Percentiles rank a stretch among this genome's conserved stretches.
These are phyloP conservation scores for Lomentospora prolificans DNA, from an alignment of 2,329 filamentous ascomycete species.

Conservation along the genomic window DNA sequence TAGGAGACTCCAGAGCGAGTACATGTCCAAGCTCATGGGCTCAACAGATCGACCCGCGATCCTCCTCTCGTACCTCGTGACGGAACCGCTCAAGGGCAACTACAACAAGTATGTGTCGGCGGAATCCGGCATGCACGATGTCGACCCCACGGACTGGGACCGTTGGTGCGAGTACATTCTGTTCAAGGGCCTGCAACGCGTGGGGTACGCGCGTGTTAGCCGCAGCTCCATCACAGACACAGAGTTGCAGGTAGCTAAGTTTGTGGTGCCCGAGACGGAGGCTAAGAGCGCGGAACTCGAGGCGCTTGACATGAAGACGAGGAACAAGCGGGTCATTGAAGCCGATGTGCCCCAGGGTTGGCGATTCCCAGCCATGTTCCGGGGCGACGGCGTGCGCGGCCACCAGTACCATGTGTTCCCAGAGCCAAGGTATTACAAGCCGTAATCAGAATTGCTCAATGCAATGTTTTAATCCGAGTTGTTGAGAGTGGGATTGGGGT, in stretches of 20 bases:
- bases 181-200: slow-evolving; percentile 77
- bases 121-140: slow-evolving; percentile 84
- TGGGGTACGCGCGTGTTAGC: slow-evolving; percentile 83
- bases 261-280: slow-evolving; percentile 62
- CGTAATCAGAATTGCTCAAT: slow-evolving; percentile 12
- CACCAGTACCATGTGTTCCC: slow-evolving; percentile 94
- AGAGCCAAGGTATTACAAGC: slow-evolving; percentile 65
- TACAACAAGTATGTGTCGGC: slow-evolving; percentile 93
- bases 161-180: slow-evolving; percentile 98
- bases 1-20: slow-evolving; percentile 74
- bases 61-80: slow-evolving; percentile 85
- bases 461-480: not conserved
- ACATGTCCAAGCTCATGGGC: slow-evolving; percentile 82
- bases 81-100: slow-evolving; percentile 81
- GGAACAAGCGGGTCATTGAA: slow-evolving; percentile 54
- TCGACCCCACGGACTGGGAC: slow-evolving; percentile 89
- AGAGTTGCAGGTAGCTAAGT: slow-evolving; percentile 93
- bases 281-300: slow-evolving; percentile 41
- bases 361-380: slow-evolving; percentile 78
- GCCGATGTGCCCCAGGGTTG: slow-evolving; percentile 64
- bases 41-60: slow-evolving; percentile 70
- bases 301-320: slow-evolving; percentile 37
- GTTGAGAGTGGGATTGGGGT: not conserved
- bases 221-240: slow-evolving; percentile 92
- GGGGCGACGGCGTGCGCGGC: slow-evolving; percentile 74